Percentiles rank a stretch among this genome's conserved stretches.
These are phyloP conservation scores for Ambrosiella xylebori DNA, from an alignment of 2,329 filamentous ascomycete genomes.

Conservation along the genomic window DNA sequence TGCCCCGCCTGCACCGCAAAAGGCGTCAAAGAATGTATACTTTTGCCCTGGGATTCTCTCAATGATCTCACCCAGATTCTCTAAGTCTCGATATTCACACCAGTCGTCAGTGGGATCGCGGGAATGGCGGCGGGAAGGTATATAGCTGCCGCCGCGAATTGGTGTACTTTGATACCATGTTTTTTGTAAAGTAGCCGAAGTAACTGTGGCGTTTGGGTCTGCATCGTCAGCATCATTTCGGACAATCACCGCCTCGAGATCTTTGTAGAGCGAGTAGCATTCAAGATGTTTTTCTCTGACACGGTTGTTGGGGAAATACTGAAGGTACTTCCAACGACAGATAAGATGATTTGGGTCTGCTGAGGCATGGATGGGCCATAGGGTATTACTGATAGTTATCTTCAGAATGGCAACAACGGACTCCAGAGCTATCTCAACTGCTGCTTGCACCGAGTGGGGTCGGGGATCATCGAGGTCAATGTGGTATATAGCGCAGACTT, in stretches of 20 bases:
- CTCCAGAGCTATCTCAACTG: constrained; percentile 25
- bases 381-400: constrained; percentile 38
- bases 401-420: constrained; percentile 25
- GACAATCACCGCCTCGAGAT: constrained; percentile 22
- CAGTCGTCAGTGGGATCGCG: not conserved
- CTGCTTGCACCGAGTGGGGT: constrained; percentile 20
- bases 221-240: constrained; percentile 20
- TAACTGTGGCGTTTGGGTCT: constrained; percentile 17
- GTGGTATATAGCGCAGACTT: constrained; percentile 28
- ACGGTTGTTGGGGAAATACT: constrained; percentile 17
- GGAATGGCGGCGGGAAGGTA: not conserved
- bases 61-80: not conserved
- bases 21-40: constrained; percentile 56
- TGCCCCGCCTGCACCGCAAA: constrained; percentile 56
- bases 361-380: constrained; percentile 25
- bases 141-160: constrained; percentile 11
- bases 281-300: constrained; percentile 12
- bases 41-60: constrained; percentile 21
- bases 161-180: constrained; percentile 18
- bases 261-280: constrained; percentile 15
- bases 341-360: constrained; percentile 24
- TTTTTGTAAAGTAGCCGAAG: constrained; percentile 19
- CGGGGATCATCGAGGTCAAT: constrained; percentile 22
- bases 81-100: not conserved
- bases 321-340: constrained; percentile 32